phyloP scores from a whole-genome alignment of 1,139 yeast species.

The Diutina sp. region DNA sequence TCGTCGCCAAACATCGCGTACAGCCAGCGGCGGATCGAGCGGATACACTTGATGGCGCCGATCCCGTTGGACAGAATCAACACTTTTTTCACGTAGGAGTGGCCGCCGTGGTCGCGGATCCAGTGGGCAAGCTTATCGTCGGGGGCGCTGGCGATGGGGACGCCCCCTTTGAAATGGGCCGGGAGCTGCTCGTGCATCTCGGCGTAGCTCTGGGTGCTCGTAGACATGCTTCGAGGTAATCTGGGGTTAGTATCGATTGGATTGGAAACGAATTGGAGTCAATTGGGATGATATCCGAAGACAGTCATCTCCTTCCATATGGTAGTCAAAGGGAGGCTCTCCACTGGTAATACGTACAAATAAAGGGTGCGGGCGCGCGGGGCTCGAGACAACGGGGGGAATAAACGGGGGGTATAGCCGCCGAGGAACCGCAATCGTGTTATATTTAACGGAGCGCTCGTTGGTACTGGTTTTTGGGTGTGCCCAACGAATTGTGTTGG shows the following conservation, averaged over 20 bases:
- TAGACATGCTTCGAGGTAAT: not conserved
- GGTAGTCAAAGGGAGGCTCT: no score
- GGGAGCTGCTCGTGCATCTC: conserved; percentile 37
- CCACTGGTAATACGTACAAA: conserved; percentile 3
- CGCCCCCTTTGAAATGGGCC: conserved; percentile 66
- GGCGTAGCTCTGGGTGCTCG: not conserved
- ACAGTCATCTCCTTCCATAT: no score
- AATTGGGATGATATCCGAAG: not conserved
- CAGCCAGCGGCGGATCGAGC: conserved; percentile 97
- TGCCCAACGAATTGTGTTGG: not conserved
- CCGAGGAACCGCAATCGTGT: not conserved
- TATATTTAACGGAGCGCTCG: not conserved
- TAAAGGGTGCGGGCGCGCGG: conserved; percentile 3
- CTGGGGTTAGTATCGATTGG: not conserved
- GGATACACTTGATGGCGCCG: conserved; percentile 96
- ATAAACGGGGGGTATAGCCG: not conserved
- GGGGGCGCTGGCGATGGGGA: conserved; percentile 63
- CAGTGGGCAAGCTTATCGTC: conserved; percentile 68
- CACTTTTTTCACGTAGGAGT: conserved; percentile 81
- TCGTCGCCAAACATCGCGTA: conserved; percentile 96
- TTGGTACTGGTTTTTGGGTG: not conserved
- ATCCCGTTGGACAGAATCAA: conserved; percentile 97
- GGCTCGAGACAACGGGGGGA: not conserved
- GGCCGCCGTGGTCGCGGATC: conserved; percentile 81
- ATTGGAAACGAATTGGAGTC: not conserved